These are phyloP conservation scores for Limonium bicolor DNA, from an alignment of 148 eudicot genomes.

Conservation along the genomic window DNA sequence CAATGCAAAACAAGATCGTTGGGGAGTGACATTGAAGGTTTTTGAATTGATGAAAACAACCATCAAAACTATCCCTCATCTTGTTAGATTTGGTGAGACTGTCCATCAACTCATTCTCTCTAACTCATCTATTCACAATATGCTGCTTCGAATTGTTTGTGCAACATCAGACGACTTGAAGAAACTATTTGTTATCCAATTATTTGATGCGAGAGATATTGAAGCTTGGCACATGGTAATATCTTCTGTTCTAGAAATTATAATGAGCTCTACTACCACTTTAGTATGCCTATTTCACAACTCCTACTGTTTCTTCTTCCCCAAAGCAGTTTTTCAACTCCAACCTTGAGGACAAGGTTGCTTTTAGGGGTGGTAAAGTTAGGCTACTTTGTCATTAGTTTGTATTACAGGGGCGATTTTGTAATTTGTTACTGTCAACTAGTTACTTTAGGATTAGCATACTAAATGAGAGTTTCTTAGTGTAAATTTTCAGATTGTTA, in stretches of 20 bases:
- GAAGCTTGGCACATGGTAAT: constrained; percentile 67
- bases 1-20: constrained; percentile 80
- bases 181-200: constrained; percentile 63
- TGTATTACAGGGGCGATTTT: too few relatives aligned
- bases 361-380: too few relatives aligned
- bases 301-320: too few relatives aligned
- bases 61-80: constrained; percentile 30
- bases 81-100: constrained; percentile 38
- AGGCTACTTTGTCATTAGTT: too few relatives aligned
- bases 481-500: too few relatives aligned
- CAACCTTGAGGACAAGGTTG: too few relatives aligned
- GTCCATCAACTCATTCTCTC: constrained; percentile 46
- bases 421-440: too few relatives aligned
- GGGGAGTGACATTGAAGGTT: constrained; percentile 91
- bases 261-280: constrained; percentile 35
- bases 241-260: constrained; percentile 51
- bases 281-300: too few relatives aligned
- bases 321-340: too few relatives aligned
- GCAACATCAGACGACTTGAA: constrained; percentile 58
- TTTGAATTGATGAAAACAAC: constrained; percentile 50
- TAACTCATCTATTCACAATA: constrained; percentile 72
- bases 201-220: constrained; percentile 60
- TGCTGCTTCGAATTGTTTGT: constrained; percentile 72
- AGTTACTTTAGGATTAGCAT: too few relatives aligned
- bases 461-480: too few relatives aligned